Conservation (phyloP, 225 moss, liverwort and hornwort genomes). For the Polytrichum commune region DNA sequence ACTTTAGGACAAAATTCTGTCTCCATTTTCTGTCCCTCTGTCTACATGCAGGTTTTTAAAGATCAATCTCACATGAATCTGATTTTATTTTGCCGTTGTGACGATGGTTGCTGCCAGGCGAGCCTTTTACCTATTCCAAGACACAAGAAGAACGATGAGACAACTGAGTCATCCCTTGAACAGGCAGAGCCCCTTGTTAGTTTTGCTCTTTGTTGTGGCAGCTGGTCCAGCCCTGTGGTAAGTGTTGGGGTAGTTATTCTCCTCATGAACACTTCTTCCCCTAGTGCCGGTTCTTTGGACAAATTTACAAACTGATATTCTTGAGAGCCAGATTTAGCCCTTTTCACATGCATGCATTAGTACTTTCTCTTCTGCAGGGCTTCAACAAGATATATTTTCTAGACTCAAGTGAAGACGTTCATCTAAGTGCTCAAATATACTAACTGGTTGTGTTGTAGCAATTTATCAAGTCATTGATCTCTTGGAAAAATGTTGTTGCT, state of each 20-base stretch:
- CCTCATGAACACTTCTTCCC: not conserved
- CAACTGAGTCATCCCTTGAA: conserved; percentile 60
- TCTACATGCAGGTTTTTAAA: conserved; percentile 20
- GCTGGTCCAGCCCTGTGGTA: conserved; percentile 85
- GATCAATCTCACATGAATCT: conserved; percentile 28
- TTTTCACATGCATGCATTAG: too few relatives aligned
- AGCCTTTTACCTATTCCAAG: conserved; percentile 76
- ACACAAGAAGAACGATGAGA: conserved; percentile 66
- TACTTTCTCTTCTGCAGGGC: too few relatives aligned
- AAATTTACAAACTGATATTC: too few relatives aligned
- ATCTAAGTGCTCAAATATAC: too few relatives aligned
- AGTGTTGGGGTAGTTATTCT: not conserved
- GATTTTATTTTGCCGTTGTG: conserved; percentile 38
- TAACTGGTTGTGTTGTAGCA: too few relatives aligned
- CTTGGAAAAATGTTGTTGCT: too few relatives aligned
- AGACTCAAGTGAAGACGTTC: too few relatives aligned
- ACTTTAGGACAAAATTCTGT: conserved; percentile 15
- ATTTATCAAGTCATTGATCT: too few relatives aligned
- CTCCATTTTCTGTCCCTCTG: conserved; percentile 15
- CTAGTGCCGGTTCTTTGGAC: too few relatives aligned
- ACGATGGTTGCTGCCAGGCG: conserved; percentile 61
- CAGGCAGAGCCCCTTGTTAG: conserved; percentile 85
- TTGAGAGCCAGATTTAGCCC: too few relatives aligned
- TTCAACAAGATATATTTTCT: too few relatives aligned
- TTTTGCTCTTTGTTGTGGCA: conserved; percentile 93